Base-by-base conservation (phyloP, 2,329 filamentous ascomycete genomes). In the Arthrobotrys sphaeroides region DNA sequence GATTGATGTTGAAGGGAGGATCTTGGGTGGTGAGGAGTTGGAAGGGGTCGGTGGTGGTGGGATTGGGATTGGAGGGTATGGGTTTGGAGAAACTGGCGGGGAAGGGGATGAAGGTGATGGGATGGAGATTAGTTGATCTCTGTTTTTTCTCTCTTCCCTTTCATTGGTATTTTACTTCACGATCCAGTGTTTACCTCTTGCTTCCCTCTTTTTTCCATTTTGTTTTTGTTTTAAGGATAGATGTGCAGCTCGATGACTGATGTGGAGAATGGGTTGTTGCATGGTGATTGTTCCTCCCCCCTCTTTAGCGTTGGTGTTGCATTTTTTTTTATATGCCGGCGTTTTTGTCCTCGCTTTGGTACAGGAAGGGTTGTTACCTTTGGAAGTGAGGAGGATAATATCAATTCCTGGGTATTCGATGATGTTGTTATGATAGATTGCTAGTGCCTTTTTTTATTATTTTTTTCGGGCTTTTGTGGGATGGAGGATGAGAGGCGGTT, bases 1-100 rank as follows among this genome's bases (percentile, higher is more conserved):
- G 81, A 91, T 97, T 45, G 93, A 97, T 82, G 91, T 90, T 80
- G 95, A 98, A 80, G 93, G 94, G n/a, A 88, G 94, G 24, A 90
- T 99, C 5, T 87, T 98, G 4, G 91, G 91, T 62, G 94, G 94
- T 45, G 92, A 96, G 77, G 93, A 97, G 82, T 85, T 96, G 12
- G 89, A 90, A 77, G 84, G 86, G 70, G 85, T 89, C 2, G 87
- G 86, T 9, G 86, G 85, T 4, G 81, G 88, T 24, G 85, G 85
- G 26, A 83, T 84, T 6, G 85, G 84, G n/a, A 83, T 84, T 6
- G 85, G 84, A 13, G 82, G 77, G 33, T 67, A 55, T 18, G 57
- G 53, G 22, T 64, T 57, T 43, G 68, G 68, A 22, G 53, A 43
- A 10, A 20, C 7, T 18, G 31, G 24, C 2, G 67, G 59, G 24